Conservation (phyloP, 2,329 filamentous ascomycete genomes). For the Lachnellula willkommii region DNA sequence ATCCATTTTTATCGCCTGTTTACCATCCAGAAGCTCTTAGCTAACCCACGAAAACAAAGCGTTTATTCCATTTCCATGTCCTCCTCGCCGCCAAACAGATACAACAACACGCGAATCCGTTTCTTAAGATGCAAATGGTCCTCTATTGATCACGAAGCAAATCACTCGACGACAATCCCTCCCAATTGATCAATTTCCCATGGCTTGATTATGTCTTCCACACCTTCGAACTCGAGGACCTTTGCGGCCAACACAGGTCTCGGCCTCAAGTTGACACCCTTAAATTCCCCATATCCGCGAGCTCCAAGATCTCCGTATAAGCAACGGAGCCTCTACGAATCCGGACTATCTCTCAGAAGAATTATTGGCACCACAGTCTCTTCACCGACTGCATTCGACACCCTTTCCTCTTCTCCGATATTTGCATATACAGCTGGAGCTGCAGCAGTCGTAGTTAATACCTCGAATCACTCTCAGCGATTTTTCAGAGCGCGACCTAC, state of each 20-base stretch:
- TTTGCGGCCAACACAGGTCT: slow-evolving; percentile 29
- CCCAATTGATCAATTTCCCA: slow-evolving; percentile 20
- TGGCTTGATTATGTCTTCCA: slow-evolving; percentile 33
- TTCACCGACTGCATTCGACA: slow-evolving; percentile 81
- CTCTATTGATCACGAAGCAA: slow-evolving; percentile 2
- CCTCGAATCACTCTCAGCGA: slow-evolving; percentile 63
- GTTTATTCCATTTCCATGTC: slow-evolving; percentile 12
- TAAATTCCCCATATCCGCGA: slow-evolving; percentile 65
- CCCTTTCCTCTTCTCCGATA: slow-evolving; percentile 58
- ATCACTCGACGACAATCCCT: not conserved
- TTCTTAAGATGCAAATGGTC: slow-evolving; percentile 6
- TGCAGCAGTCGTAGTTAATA: slow-evolving; percentile 79
- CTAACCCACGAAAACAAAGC: not conserved
- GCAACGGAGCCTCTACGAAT: slow-evolving; percentile 45
- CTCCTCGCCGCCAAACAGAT: not conserved
- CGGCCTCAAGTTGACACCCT: slow-evolving; percentile 63
- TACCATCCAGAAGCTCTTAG: not conserved
- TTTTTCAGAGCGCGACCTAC: slow-evolving; percentile 86
- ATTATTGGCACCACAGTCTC: slow-evolving; percentile 88
- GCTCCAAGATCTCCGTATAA: slow-evolving; percentile 56
- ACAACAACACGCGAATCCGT: slow-evolving; percentile 10
- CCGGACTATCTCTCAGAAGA: slow-evolving; percentile 67
- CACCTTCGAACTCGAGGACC: slow-evolving; percentile 29
- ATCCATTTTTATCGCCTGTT: not conserved
- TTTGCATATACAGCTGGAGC: slow-evolving; percentile 93